phyloP scores from a whole-genome alignment of 2,329 filamentous ascomycete genomes.

The Endoconidiophora laricicola region DNA sequence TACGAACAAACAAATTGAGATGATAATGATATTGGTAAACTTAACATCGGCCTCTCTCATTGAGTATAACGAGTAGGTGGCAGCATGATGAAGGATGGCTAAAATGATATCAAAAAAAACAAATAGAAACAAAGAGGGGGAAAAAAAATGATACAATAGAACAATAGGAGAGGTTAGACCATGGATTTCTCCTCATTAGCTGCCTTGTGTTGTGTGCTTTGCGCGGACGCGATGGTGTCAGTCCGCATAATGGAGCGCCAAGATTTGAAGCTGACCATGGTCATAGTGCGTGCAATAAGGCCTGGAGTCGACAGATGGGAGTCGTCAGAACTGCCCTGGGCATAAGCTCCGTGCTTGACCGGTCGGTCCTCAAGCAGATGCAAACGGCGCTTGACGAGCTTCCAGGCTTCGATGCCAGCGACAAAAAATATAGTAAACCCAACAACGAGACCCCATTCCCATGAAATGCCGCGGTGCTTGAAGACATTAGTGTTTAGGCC shows the following conservation, averaged over 20 bases:
- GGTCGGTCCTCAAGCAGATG: constrained; percentile 34
- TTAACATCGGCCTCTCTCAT: too few species aligned
- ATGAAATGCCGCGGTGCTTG: constrained; percentile 53
- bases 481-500: constrained; percentile 53
- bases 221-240: constrained; percentile 23
- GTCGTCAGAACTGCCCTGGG: constrained; percentile 34
- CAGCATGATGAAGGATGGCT: too few species aligned
- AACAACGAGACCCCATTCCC: constrained; percentile 59
- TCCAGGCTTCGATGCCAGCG: constrained; percentile 53
- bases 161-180: neutral
- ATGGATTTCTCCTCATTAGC: neutral
- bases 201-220: neutral
- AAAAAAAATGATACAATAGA: neutral
- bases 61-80: too few species aligned
- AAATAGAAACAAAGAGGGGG: neutral
- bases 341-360: constrained; percentile 33
- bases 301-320: constrained; percentile 23
- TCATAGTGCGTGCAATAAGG: constrained; percentile 30
- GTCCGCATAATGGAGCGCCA: constrained; percentile 28
- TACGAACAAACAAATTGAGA: too few species aligned
- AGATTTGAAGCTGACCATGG: constrained; percentile 34
- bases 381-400: constrained; percentile 45
- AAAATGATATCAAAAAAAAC: neutral
- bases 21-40: too few species aligned
- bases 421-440: constrained; percentile 49